These are phyloP conservation scores for Microdochium nivale DNA, from an alignment of 2,329 filamentous ascomycete species.

Conservation along the genomic window DNA sequence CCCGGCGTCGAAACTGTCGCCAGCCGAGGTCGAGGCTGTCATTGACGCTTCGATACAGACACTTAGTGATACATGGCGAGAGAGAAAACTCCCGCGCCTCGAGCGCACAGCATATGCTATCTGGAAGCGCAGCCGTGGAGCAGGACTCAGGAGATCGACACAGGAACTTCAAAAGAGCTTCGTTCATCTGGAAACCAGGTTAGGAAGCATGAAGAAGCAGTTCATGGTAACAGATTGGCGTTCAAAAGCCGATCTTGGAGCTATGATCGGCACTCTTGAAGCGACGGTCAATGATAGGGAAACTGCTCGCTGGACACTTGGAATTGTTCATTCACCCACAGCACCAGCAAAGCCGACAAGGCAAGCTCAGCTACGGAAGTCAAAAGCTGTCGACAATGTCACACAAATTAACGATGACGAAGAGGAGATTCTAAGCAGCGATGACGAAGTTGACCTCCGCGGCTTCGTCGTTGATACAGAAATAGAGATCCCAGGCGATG, in stretches of 20 bases:
- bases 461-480: not conserved
- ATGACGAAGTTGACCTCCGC: constrained; percentile 23
- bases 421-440: constrained; percentile 43
- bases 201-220: not conserved
- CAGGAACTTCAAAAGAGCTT: not conserved
- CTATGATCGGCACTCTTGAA: not conserved
- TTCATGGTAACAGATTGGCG: not conserved
- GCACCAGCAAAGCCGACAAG: constrained; percentile 15
- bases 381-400: constrained; percentile 1
- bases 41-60: constrained; percentile 44
- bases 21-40: constrained; percentile 33
- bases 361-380: not conserved
- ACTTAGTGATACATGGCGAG: constrained; percentile 48
- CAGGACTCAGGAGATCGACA: constrained; percentile 23
- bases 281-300: not conserved
- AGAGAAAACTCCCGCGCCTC: constrained; percentile 45
- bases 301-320: constrained; percentile 30
- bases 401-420: constrained; percentile 21
- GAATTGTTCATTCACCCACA: constrained; percentile 24
- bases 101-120: constrained; percentile 47
- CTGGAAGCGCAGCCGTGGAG: constrained; percentile 51
- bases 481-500: not conserved
- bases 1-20: not conserved
- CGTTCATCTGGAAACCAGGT: not conserved
- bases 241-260: not conserved